Evolutionary conservation across 306 rosid species (phyloP).

Genomic region (Quercus rubra): DNA sequence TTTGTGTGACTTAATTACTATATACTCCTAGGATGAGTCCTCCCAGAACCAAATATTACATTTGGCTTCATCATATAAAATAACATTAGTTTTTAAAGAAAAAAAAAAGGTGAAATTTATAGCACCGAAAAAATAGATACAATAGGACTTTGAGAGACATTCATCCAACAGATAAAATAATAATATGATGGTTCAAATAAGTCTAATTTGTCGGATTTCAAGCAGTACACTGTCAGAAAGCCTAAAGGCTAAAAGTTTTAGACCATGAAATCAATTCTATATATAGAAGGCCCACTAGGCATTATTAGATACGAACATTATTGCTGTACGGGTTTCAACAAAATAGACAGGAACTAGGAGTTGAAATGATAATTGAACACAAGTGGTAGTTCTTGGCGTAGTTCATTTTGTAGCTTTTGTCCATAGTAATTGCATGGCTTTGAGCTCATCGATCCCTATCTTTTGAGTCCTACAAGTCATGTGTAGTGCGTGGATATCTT

Average conservation of each 20-base stretch:
- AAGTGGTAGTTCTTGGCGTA: slow-evolving; percentile 8
- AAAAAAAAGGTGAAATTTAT: no score
- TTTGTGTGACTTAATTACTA: no score
- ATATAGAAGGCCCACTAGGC: neutral
- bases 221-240: neutral
- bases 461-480: neutral
- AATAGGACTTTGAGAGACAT: no score
- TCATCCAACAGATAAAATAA: no score
- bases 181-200: no score
- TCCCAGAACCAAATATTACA: no score
- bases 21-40: no score
- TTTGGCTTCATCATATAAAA: no score
- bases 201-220: neutral
- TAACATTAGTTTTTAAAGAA: no score
- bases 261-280: neutral
- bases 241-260: neutral
- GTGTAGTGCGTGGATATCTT: neutral
- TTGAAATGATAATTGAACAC: neutral
- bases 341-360: neutral
- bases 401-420: neutral
- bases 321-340: neutral
- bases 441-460: slow-evolving; percentile 1
- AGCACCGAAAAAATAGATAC: no score
- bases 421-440: slow-evolving; percentile 3
- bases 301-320: neutral